Conservation (phyloP, 805 yeast genomes). For the Gaillardinia entomophila region DNA sequence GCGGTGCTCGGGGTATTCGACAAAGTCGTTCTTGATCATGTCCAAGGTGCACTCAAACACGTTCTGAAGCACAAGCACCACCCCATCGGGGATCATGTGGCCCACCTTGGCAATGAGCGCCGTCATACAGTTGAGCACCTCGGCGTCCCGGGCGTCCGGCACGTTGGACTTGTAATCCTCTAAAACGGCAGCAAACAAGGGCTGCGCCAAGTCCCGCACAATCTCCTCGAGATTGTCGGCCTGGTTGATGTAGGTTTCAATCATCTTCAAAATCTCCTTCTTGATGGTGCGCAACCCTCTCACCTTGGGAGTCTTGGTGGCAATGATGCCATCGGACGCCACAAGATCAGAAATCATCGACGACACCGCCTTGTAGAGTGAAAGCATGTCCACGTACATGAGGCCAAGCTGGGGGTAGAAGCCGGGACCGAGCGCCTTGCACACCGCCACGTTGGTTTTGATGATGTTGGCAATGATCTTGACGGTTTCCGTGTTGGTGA, state of each 20-base stretch:
- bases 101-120: conserved; percentile 87
- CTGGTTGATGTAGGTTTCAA: conserved; percentile 82
- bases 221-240: conserved; percentile 84
- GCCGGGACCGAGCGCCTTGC: conserved; percentile 90
- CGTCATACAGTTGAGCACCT: conserved; percentile 91
- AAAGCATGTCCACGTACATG: conserved; percentile 85
- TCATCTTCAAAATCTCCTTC: conserved; percentile 83
- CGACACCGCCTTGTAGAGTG: conserved; percentile 83
- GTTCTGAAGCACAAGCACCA: conserved; percentile 77
- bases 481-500: conserved; percentile 76
- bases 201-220: conserved; percentile 75
- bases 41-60: conserved; percentile 92
- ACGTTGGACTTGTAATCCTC: conserved; percentile 86
- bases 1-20: conserved; percentile 96
- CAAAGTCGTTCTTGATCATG: conserved; percentile 92
- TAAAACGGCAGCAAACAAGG: conserved; percentile 75
- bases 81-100: conserved; percentile 80
- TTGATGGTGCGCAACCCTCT: conserved; percentile 94
- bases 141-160: conserved; percentile 97
- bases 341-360: conserved; percentile 78
- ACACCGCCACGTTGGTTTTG: conserved; percentile 92
- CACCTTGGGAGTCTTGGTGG: conserved; percentile 92
- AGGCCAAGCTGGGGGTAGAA: conserved; percentile 82
- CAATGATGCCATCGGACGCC: conserved; percentile 74
- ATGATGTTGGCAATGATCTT: conserved; percentile 90